A percentile compares a stretch with the other conserved stretches of the same genome.
These are phyloP conservation scores for Lachnellula occidentalis DNA, from an alignment of 2,329 filamentous ascomycete species.

Conservation along the genomic window DNA sequence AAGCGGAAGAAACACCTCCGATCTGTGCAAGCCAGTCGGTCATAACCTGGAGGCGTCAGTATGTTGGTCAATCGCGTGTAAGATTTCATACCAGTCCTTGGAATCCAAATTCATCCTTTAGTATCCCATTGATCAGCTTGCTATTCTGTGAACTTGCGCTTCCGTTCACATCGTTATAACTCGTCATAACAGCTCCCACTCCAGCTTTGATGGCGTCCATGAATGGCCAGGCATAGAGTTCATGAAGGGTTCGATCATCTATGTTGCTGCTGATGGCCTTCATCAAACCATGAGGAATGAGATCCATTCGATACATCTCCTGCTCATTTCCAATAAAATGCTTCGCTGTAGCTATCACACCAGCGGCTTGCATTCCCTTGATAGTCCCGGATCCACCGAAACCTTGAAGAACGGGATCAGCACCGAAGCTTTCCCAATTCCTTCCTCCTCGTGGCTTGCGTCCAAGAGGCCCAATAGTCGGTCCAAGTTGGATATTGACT, in stretches of 20 bases:
- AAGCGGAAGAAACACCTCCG: conserved; percentile 51
- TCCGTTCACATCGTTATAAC: conserved; percentile 66
- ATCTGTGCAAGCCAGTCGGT: conserved; percentile 65
- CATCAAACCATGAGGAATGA: conserved; percentile 28
- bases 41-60: conserved; percentile 46
- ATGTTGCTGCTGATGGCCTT: conserved; percentile 41
- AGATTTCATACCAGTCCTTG: conserved; percentile 43
- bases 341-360: conserved; percentile 52
- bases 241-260: conserved; percentile 56
- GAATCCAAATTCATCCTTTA: conserved; percentile 71
- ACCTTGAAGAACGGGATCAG: conserved; percentile 61
- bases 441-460: conserved; percentile 67
- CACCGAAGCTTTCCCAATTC: conserved; percentile 71
- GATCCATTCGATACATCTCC: conserved; percentile 29
- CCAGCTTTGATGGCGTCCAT: conserved; percentile 58
- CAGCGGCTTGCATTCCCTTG: conserved; percentile 50
- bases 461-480: conserved; percentile 60
- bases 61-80: not conserved
- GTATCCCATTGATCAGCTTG: conserved; percentile 60
- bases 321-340: conserved; percentile 50
- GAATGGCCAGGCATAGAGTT: conserved; percentile 57
- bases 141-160: conserved; percentile 64
- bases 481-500: conserved; percentile 65
- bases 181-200: conserved; percentile 76
- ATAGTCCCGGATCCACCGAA: conserved; percentile 46